Evolutionary conservation across 345 rosid genomes (phyloP).

Genomic region (Brassica carinata): DNA sequence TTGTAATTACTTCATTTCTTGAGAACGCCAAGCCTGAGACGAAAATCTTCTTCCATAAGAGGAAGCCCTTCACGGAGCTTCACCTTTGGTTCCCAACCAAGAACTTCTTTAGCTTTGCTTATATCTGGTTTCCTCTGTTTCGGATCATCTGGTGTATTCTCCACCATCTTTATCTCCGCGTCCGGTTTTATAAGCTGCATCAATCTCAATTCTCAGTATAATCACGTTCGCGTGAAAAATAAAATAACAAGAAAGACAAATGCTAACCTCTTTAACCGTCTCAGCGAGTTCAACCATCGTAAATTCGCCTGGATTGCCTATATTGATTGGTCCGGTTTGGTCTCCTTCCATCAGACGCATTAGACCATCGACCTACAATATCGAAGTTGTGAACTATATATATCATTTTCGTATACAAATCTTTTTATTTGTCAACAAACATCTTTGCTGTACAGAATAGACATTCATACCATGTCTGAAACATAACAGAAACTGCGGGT

Average conservation of each 20-base stretch:
- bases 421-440: not conserved
- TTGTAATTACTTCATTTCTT: constrained; percentile 35
- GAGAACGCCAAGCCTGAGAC: constrained; percentile 68
- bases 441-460: not conserved
- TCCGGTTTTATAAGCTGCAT: constrained; percentile 77
- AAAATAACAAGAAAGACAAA: not conserved
- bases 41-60: constrained; percentile 92
- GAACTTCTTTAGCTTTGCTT: constrained; percentile 74
- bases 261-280: constrained; percentile 79
- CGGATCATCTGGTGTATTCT: constrained; percentile 97
- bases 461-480: constrained; percentile 77
- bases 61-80: constrained; percentile 90
- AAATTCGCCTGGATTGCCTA: constrained; percentile 96
- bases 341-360: constrained; percentile 95
- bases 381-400: not conserved
- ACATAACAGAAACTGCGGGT: constrained; percentile 97
- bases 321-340: constrained; percentile 86
- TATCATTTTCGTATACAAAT: too few species aligned
- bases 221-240: not conserved
- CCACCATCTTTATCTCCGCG: constrained; percentile 68
- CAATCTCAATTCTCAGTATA: not conserved
- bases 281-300: constrained; percentile 90
- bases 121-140: constrained; percentile 92
- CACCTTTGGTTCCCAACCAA: constrained; percentile 91
- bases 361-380: constrained; percentile 81